Percentiles rank a stretch among this genome's conserved stretches.
Evolutionary conservation across 345 rosid species (phyloP).

Genomic region (Barbarea vulgaris): DNA sequence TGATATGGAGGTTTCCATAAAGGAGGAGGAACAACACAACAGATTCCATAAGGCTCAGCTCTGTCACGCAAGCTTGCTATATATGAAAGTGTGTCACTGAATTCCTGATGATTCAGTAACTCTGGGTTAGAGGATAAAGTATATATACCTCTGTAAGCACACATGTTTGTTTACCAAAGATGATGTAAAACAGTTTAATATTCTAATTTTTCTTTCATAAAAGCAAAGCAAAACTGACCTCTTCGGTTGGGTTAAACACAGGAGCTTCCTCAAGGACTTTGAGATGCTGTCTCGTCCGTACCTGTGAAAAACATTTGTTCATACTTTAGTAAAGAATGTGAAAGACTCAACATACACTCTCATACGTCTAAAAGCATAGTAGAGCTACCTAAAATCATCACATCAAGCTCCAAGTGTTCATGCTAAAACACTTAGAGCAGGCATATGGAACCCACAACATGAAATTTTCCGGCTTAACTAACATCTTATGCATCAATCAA

Average conservation of each 20-base stretch:
- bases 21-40: conserved; percentile 75
- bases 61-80: conserved; percentile 55
- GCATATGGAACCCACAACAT: conserved; percentile 11
- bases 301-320: conserved; percentile 46
- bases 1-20: conserved; percentile 72
- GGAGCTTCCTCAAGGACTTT: conserved; percentile 63
- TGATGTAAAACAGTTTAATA: conserved; percentile 24
- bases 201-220: conserved; percentile 6
- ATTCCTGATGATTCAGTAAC: conserved; percentile 57
- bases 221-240: conserved; percentile 50
- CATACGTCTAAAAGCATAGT: conserved; percentile 1
- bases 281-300: conserved; percentile 38
- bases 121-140: conserved; percentile 22
- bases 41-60: conserved; percentile 67
- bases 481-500: conserved; percentile 6
- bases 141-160: not conserved
- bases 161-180: conserved; percentile 27
- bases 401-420: conserved; percentile 5
- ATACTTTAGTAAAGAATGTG: conserved; percentile 3
- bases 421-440: not conserved
- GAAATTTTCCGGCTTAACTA: not conserved
- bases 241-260: conserved; percentile 61
- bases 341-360: conserved; percentile 11
- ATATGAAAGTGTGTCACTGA: conserved; percentile 58
- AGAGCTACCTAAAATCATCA: not conserved